Evolutionary conservation across 2,329 filamentous ascomycete genomes (phyloP).

Genomic region (Apiospora malaysiana): DNA sequence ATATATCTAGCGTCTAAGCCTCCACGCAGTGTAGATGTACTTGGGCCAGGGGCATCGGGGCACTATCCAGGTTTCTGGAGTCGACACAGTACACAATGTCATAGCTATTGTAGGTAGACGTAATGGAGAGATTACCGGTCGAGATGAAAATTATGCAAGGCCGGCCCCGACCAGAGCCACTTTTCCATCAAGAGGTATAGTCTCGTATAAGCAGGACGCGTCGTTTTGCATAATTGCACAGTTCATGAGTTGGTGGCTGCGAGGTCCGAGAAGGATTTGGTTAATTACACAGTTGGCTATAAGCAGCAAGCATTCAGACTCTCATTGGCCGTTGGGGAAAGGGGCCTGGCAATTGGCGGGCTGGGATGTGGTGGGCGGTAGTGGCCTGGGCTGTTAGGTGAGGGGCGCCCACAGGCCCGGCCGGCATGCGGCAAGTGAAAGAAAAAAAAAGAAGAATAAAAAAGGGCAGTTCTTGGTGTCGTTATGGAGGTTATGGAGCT

Average conservation of each 20-base stretch:
- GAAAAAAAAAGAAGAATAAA: not conserved
- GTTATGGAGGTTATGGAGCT: constrained; percentile 14
- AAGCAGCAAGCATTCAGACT: not conserved
- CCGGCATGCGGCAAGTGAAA: not conserved
- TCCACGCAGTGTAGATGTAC: not conserved
- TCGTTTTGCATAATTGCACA: constrained; percentile 5
- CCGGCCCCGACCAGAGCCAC: constrained; percentile 4
- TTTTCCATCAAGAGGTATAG: not conserved
- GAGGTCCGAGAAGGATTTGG: constrained; percentile 4
- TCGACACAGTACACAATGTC: not conserved
- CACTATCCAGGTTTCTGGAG: not conserved
- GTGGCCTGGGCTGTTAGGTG: not conserved
- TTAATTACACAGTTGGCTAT: not conserved
- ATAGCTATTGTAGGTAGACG: not conserved
- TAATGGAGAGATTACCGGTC: not conserved
- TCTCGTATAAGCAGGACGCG: not conserved
- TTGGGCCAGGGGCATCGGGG: not conserved
- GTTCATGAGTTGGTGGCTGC: constrained; percentile 4
- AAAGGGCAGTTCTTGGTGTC: not conserved
- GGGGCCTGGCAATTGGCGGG: not conserved
- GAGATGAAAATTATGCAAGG: not conserved
- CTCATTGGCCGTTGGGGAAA: not conserved
- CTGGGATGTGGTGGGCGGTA: not conserved
- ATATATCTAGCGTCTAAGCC: not conserved
- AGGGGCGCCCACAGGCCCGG: no score